phyloP scores from a whole-genome alignment of 2,329 filamentous ascomycete species.

The Ophioceras dolichostomum region DNA sequence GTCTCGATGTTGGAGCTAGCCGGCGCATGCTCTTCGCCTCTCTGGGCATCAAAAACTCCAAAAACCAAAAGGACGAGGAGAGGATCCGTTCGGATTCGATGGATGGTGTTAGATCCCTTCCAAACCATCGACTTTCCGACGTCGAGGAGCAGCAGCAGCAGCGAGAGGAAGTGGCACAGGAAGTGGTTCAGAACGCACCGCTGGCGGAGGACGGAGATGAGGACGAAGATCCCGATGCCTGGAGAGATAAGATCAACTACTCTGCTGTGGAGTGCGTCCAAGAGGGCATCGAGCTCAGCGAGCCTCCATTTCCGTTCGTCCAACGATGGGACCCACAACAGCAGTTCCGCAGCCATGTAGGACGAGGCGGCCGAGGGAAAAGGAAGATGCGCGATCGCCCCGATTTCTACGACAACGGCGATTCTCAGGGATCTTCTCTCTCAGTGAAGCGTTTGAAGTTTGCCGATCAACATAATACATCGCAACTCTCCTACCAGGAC shows the following conservation, averaged over 20 bases:
- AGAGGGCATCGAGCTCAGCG: constrained; percentile 53
- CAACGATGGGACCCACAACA: constrained; percentile 82
- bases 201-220: constrained; percentile 11
- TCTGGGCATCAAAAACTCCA: constrained; percentile 56
- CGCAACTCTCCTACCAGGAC: too few relatives aligned
- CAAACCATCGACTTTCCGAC: too few relatives aligned
- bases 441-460: constrained; percentile 24
- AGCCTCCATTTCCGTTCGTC: constrained; percentile 80
- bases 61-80: constrained; percentile 55
- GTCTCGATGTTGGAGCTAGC: constrained; percentile 42
- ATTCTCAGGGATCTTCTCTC: too few relatives aligned
- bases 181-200: too few relatives aligned
- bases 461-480: constrained; percentile 17
- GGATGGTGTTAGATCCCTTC: constrained; percentile 32
- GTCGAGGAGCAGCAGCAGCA: too few relatives aligned
- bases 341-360: constrained; percentile 21
- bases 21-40: constrained; percentile 60
- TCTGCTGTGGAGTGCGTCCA: constrained; percentile 74
- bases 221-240: constrained; percentile 45
- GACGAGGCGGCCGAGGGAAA: constrained; percentile 34
- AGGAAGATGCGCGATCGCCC: constrained; percentile 27
- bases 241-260: constrained; percentile 63
- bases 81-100: constrained; percentile 47
- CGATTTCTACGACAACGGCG: constrained; percentile 23
- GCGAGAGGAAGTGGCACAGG: too few relatives aligned